Percentiles rank a stretch among this genome's conserved stretches.
phyloP scores from a whole-genome alignment of 1,139 yeast genomes.

The Pichia sp. region DNA sequence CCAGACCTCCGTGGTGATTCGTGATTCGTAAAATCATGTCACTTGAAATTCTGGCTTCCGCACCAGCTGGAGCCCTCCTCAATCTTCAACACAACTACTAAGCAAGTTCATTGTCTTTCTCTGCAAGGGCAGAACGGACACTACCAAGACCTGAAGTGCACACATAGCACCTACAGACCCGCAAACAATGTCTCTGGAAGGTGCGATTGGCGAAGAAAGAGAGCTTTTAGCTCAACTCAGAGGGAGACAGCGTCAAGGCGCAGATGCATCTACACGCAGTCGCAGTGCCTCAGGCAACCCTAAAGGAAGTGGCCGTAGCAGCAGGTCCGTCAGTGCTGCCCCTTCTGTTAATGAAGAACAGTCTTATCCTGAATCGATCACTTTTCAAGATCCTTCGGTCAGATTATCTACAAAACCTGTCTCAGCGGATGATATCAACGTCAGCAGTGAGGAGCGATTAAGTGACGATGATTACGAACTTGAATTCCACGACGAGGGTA shows the following conservation, averaged over 20 bases:
- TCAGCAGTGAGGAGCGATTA: conserved; percentile 60
- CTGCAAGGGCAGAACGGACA: too few species aligned
- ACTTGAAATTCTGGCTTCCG: too few species aligned
- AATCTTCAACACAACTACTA: too few species aligned
- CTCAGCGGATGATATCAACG: conserved; percentile 22
- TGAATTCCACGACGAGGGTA: conserved; percentile 55
- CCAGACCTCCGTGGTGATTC: too few species aligned
- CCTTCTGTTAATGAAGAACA: conserved; percentile 15
- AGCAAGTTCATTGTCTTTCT: too few species aligned
- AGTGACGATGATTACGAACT: conserved; percentile 57
- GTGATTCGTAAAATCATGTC: too few species aligned
- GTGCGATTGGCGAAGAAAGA: conserved; percentile 40
- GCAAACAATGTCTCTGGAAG: conserved; percentile 42
- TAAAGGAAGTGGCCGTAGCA: conserved; percentile 3
- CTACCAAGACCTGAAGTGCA: neutral
- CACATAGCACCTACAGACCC: neutral
- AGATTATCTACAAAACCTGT: conserved; percentile 30
- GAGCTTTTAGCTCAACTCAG: conserved; percentile 31
- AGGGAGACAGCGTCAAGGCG: conserved; percentile 22
- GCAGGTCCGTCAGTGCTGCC: conserved; percentile 20
- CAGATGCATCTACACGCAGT: conserved; percentile 6
- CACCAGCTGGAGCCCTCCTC: too few species aligned
- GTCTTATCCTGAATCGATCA: conserved; percentile 36
- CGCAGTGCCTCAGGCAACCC: conserved; percentile 9
- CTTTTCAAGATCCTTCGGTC: conserved; percentile 51